Evolutionary conservation across 306 rosid genomes (phyloP), one percentile per base, ranked within the genome.

Genomic region (Vigna unguiculata): DNA sequence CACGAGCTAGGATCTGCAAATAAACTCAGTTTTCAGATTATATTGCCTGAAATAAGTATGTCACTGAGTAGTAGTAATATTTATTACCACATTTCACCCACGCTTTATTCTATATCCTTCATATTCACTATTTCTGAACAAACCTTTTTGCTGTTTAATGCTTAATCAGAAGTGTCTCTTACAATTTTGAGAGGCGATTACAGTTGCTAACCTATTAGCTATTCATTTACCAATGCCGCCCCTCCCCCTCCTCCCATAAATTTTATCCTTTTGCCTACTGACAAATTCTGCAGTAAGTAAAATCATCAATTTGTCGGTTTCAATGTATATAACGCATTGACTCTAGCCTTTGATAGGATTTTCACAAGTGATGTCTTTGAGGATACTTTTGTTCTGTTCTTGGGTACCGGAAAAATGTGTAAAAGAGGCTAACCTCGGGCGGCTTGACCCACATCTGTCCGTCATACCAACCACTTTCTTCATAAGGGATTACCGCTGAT

Each of bases 381-480:
- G 55, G 28, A n/a, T 59, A 74, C 20, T 52, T 30, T 51, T 72
- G 61, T 65, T 68, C 62, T 46, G 41, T 54, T 62, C 47, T 73
- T 32, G 25, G 47, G 72, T 38, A 62, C 61, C 58, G 48, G 75
- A 79, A 78, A 43, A 74, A 58, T 36, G 54, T 3, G 32, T 32
- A 58, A 22, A 77, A 58, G 76, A 70, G 55, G 80, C 89, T 84
- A 68, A 95, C 98, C 97, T 95, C 97, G 1, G 97, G 97, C 3
- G 99, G 97, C 85, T 95, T 95, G 19, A 92, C 99, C 99, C 97
- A 95, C 99, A 95, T 95, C 77, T 95, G 99, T 40, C 99, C 97
- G 4, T 95, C 99, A 71, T 95, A 95, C 99, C 99, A 95, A 60
- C 99, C 99, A 81, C 87, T 95, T 85, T 95, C 97, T 85, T 95